Percentiles rank a stretch among this genome's conserved stretches.
Conservation (phyloP, 306 rosid genomes). For the Clitoria ternatea region DNA sequence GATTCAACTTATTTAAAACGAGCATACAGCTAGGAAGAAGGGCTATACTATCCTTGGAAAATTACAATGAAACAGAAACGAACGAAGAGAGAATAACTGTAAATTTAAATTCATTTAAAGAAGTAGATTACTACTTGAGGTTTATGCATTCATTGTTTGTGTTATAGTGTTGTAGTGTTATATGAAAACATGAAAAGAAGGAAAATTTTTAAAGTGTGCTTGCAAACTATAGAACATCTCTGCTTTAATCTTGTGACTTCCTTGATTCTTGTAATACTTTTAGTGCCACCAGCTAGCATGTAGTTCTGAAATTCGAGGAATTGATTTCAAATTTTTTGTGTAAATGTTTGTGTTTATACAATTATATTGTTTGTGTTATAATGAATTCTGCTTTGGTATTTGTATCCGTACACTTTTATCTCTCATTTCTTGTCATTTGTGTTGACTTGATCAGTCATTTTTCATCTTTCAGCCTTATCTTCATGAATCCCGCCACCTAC, state of each 20-base stretch:
- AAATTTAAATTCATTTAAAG: neutral
- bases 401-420: neutral
- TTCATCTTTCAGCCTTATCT: slow-evolving; percentile 67
- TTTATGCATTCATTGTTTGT: neutral
- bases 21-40: neutral
- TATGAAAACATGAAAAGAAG: neutral
- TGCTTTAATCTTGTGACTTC: neutral
- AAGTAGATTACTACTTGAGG: neutral
- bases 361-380: too few species aligned
- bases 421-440: neutral
- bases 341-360: too few species aligned
- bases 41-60: neutral
- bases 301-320: neutral
- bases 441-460: slow-evolving; percentile 13
- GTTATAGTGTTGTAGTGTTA: neutral
- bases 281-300: neutral
- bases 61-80: neutral
- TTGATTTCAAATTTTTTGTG: neutral
- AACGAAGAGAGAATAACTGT: neutral
- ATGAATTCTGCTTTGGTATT: too few species aligned
- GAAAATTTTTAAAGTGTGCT: neutral
- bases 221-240: neutral
- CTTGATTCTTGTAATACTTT: neutral
- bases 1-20: neutral
- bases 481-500: slow-evolving; percentile 82